Evolutionary conservation across 208 protist species (phyloP).

Genomic region (Trypanosoma caninum): DNA sequence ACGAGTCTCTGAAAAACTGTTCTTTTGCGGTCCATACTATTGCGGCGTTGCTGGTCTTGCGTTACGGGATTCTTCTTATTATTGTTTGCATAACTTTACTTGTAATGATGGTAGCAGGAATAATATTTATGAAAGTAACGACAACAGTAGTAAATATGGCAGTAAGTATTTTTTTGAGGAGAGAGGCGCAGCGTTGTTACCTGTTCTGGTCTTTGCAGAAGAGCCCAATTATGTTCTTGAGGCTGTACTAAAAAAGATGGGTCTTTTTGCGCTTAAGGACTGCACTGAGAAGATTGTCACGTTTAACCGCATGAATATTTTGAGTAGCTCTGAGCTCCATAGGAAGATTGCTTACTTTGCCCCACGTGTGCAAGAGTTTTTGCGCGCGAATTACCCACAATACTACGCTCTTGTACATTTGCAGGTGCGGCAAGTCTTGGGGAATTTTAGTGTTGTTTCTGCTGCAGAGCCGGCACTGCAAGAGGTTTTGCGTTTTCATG

Average conservation of each 20-base stretch:
- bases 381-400: slow-evolving; percentile 17
- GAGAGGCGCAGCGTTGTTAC: slow-evolving; percentile 19
- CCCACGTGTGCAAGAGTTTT: slow-evolving; percentile 49
- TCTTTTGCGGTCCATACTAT: slow-evolving; percentile 48
- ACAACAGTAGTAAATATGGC: background rate
- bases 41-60: slow-evolving; percentile 27
- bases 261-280: slow-evolving; percentile 38
- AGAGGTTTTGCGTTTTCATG: slow-evolving; percentile 25
- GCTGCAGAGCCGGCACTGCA: slow-evolving; percentile 17
- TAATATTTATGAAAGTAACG: background rate
- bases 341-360: slow-evolving; percentile 30
- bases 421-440: slow-evolving; percentile 27
- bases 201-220: slow-evolving; percentile 38
- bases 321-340: slow-evolving; percentile 33
- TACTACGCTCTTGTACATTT: slow-evolving; percentile 35
- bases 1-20: slow-evolving; percentile 29
- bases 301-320: slow-evolving; percentile 24
- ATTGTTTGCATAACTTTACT: too few species aligned
- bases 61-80: background rate
- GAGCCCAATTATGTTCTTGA: slow-evolving; percentile 42
- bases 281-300: slow-evolving; percentile 34
- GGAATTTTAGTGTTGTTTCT: slow-evolving; percentile 36
- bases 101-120: background rate
- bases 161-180: background rate
- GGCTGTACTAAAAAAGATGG: slow-evolving; percentile 43